Base-by-base conservation (phyloP, 2,329 filamentous ascomycete genomes). In the Xylariales sp. region DNA sequence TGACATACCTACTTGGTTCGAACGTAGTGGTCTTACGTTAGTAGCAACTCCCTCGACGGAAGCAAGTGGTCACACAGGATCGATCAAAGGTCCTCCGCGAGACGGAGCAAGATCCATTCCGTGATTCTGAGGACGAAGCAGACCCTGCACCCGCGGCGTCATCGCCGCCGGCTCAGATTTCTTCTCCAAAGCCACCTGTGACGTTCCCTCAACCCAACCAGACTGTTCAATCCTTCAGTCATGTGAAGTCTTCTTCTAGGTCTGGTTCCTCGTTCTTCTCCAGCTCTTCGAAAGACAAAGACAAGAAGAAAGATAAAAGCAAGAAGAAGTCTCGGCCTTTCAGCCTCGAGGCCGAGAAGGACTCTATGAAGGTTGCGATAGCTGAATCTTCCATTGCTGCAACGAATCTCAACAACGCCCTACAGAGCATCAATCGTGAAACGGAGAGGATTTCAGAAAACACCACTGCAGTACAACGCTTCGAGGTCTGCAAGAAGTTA, bases 371-470 rank as follows among this genome's bases (percentile, higher is more conserved):
- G 50, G 80, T 84, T 47, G 80, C 84, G n/a, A 89, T 98, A 48
- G 93, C 91, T 3, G 87, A 91, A 34, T 81, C 90, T 0, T 90
- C 88, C 1, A 86, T 97, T 28, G 87, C 89, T 3, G 84, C 88
- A n/a, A 96, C 87, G 0, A 95, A 95, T 58, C 72, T 98, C 28
- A 74, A 84, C 57, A 97, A 98, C 57, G 80, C 84, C 1, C 71
- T 98, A 27, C 89, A 93, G 60, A 81, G 85, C 40, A 90, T 96
- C 65, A 96, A 97, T 60, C 82, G 93, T 46, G 93, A 97, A 60
- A 77, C 71, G 36, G 83, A 95, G 62, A 84, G 86, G 3, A 89
- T 97, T 22, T 95, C 89, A 5, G 85, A 95, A 27, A 94, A 97
- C 51, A 61, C 74, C 6, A 74, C 80, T 44, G 87, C 88, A 1